A percentile compares a stretch with the other conserved stretches of the same genome.
Conservation (phyloP, 2,329 filamentous ascomycete species). For the Fusarium chlamydosporum region DNA sequence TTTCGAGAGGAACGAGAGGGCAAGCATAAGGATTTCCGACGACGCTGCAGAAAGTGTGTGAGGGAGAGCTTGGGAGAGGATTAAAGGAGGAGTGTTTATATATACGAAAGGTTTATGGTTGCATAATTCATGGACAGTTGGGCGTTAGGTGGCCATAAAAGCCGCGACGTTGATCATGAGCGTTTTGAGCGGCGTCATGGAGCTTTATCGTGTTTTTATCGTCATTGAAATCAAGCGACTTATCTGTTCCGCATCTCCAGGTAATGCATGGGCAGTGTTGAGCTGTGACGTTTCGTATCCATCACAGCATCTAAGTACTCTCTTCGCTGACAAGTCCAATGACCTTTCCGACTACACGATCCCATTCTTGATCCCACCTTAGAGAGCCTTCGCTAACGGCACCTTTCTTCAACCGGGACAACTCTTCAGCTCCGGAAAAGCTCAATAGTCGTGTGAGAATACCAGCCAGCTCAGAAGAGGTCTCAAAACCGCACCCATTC, state of each 20-base stretch:
- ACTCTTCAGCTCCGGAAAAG: conserved; percentile 63
- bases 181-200: conserved; percentile 45
- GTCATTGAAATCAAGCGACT: conserved; percentile 22
- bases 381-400: conserved; percentile 80
- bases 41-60: conserved; percentile 81
- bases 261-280: neutral
- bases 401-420: conserved; percentile 75
- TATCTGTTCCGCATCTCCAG: conserved; percentile 1
- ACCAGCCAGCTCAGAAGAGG: conserved; percentile 73
- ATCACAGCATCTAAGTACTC: conserved; percentile 26
- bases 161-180: conserved; percentile 25
- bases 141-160: conserved; percentile 31
- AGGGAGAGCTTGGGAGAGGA: conserved; percentile 85
- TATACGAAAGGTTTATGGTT: neutral
- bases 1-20: conserved; percentile 82
- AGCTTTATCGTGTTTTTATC: conserved; percentile 37
- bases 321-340: conserved; percentile 64
- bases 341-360: conserved; percentile 81
- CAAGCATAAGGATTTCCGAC: conserved; percentile 79
- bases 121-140: conserved; percentile 11
- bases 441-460: conserved; percentile 76
- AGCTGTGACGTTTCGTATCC: neutral
- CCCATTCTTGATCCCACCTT: conserved; percentile 95
- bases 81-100: conserved; percentile 46
- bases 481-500: conserved; percentile 89